These are phyloP conservation scores for Podospora conica DNA, from an alignment of 495 filamentous ascomycete genomes.

Conservation along the genomic window DNA sequence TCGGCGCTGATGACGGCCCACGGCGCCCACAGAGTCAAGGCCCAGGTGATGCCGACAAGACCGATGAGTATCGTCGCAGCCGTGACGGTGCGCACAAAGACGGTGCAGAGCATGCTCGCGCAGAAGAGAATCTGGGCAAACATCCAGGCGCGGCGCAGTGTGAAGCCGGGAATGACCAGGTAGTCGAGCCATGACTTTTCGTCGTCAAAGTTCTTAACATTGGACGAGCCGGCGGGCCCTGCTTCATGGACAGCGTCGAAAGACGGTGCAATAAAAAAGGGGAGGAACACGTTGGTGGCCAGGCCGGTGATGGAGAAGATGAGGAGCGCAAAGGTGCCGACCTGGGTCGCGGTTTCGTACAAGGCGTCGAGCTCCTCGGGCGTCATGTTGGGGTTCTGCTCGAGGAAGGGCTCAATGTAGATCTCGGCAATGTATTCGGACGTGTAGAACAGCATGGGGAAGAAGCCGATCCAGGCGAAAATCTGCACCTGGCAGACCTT, in stretches of 20 bases:
- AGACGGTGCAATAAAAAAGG: constrained; percentile 72
- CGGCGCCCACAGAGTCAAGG: constrained; percentile 82
- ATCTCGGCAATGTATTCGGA: constrained; percentile 88
- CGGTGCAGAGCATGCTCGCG: constrained; percentile 69
- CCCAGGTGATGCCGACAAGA: constrained; percentile 80
- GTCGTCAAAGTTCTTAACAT: constrained; percentile 26
- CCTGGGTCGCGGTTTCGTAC: constrained; percentile 75
- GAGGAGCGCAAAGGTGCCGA: constrained; percentile 80
- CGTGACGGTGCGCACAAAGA: constrained; percentile 60
- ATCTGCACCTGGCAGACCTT: constrained; percentile 84
- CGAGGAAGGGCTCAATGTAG: constrained; percentile 75
- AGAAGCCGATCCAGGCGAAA: constrained; percentile 91
- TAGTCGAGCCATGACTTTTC: constrained; percentile 43
- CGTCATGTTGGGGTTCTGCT: constrained; percentile 67
- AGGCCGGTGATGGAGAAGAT: constrained; percentile 81
- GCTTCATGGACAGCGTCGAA: constrained; percentile 42
- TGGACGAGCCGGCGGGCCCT: constrained; percentile 11
- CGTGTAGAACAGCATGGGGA: constrained; percentile 89
- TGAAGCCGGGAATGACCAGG: constrained; percentile 71
- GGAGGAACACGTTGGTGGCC: constrained; percentile 69
- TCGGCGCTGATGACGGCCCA: constrained; percentile 89
- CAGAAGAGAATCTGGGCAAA: constrained; percentile 75
- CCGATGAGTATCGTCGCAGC: constrained; percentile 69
- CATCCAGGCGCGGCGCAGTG: constrained; percentile 80
- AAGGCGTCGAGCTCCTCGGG: constrained; percentile 64